Evolutionary conservation across 1,139 yeast genomes (phyloP).

Genomic region (Lipomyces yarrowii): DNA sequence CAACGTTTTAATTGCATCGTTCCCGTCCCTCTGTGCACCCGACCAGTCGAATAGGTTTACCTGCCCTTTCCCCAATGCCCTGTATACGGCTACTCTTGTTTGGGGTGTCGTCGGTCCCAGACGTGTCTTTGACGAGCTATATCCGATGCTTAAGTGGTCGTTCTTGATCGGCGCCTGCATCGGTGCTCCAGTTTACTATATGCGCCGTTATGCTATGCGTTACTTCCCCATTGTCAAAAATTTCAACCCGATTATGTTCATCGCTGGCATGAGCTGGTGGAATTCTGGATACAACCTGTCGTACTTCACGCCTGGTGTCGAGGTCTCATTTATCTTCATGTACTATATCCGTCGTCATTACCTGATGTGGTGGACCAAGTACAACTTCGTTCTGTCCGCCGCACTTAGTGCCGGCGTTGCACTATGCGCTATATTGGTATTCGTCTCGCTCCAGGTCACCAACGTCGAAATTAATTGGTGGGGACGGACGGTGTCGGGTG

Average conservation of each 20-base stretch:
- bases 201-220: conserved; percentile 12
- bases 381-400: conserved; percentile 60
- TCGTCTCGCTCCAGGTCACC: conserved; percentile 48
- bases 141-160: conserved; percentile 22
- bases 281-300: conserved; percentile 19
- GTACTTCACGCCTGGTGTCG: conserved; percentile 24
- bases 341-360: conserved; percentile 53
- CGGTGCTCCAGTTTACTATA: conserved; percentile 18
- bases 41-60: conserved; percentile 45
- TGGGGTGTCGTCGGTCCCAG: conserved; percentile 65
- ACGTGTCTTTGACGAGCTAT: conserved; percentile 45
- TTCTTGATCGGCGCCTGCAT: conserved; percentile 16
- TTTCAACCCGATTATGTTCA: conserved; percentile 25
- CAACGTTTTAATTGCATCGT: conserved; percentile 53
- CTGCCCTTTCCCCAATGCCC: conserved; percentile 45
- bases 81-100: conserved; percentile 52
- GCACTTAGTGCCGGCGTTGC: conserved; percentile 62
- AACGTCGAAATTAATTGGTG: conserved; percentile 52
- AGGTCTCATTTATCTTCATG: conserved; percentile 44
- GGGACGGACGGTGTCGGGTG: conserved; percentile 51
- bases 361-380: conserved; percentile 68
- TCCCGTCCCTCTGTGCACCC: conserved; percentile 40
- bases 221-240: conserved; percentile 18
- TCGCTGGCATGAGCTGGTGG: conserved; percentile 27
- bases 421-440: conserved; percentile 44